Evolutionary conservation across 805 yeast genomes (phyloP).

Genomic region (Spencermartinsiella europaea): DNA sequence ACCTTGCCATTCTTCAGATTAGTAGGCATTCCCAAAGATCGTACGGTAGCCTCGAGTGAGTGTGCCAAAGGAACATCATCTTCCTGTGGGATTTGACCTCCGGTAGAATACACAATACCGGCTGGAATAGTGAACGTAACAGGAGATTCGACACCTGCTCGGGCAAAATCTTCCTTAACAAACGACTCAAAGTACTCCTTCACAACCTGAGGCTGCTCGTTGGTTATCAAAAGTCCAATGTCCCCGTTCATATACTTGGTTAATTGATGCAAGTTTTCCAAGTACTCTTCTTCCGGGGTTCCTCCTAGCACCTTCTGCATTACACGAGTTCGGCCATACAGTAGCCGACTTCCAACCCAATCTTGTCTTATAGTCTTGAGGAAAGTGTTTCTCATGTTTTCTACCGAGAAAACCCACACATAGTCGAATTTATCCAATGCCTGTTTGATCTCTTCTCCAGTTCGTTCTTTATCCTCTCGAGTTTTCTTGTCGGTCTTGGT

Average conservation of each 20-base stretch:
- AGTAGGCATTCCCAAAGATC: slow-evolving; percentile 89
- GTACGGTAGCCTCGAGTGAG: slow-evolving; percentile 86
- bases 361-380: slow-evolving; percentile 87
- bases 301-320: slow-evolving; percentile 90
- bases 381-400: slow-evolving; percentile 93
- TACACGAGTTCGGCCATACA: slow-evolving; percentile 90
- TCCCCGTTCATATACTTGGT: slow-evolving; percentile 65
- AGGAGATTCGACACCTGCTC: slow-evolving; percentile 85
- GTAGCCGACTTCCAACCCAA: slow-evolving; percentile 85
- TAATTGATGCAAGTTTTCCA: slow-evolving; percentile 72
- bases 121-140: slow-evolving; percentile 79
- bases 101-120: slow-evolving; percentile 90
- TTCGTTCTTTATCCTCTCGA: slow-evolving; percentile 81
- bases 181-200: slow-evolving; percentile 77
- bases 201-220: slow-evolving; percentile 87
- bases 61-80: slow-evolving; percentile 97
- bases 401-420: slow-evolving; percentile 80
- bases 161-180: slow-evolving; percentile 73
- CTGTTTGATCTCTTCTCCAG: slow-evolving; percentile 84
- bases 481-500: slow-evolving; percentile 97
- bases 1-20: slow-evolving; percentile 86
- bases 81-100: slow-evolving; percentile 83
- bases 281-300: slow-evolving; percentile 82
- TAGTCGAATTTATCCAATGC: slow-evolving; percentile 72
- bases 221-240: slow-evolving; percentile 82